Conservation (phyloP, 805 yeast species). For the Debaryomyces maramus region DNA sequence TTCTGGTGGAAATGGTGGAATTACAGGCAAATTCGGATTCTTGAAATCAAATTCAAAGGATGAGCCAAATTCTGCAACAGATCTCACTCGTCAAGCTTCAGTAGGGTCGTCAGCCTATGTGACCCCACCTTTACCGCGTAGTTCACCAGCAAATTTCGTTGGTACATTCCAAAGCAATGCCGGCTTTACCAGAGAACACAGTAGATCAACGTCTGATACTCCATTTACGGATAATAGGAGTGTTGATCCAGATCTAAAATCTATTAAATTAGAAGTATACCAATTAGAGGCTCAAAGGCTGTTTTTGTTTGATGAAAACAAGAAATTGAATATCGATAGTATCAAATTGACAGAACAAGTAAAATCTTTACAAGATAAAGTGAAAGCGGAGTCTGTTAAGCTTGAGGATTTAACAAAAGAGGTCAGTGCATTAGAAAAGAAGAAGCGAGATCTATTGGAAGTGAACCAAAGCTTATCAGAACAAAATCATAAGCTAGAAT, state of each 20-base stretch:
- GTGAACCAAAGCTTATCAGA: constrained; percentile 24
- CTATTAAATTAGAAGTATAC: constrained; percentile 37
- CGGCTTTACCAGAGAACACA: constrained; percentile 26
- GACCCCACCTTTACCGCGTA: constrained; percentile 47
- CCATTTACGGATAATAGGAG: constrained; percentile 22
- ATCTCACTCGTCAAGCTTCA: constrained; percentile 41
- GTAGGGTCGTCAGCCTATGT: constrained; percentile 43
- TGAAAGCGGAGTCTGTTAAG: constrained; percentile 40
- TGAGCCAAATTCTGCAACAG: constrained; percentile 11
- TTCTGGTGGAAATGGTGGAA: constrained; percentile 35
- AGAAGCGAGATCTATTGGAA: constrained; percentile 45
- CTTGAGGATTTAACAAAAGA: constrained; percentile 50
- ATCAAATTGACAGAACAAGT: constrained; percentile 20
- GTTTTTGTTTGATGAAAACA: constrained; percentile 24
- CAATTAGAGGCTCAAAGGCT: constrained; percentile 30
- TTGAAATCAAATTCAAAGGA: constrained; percentile 27
- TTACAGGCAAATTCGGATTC: constrained; percentile 30
- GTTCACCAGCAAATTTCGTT: constrained; percentile 19
- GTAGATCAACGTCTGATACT: constrained; percentile 47
- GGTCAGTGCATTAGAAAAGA: constrained; percentile 47
- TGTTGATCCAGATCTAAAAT: constrained; percentile 11
- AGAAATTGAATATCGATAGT: constrained; percentile 29
- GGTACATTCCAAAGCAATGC: constrained; percentile 5
- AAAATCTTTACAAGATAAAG: constrained; percentile 40
- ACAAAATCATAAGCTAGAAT: constrained; percentile 15